A percentile compares a stretch with the other conserved stretches of the same genome.
Conservation (phyloP, 108 stramenopile species). For the Hondaea fermentalgiana region DNA sequence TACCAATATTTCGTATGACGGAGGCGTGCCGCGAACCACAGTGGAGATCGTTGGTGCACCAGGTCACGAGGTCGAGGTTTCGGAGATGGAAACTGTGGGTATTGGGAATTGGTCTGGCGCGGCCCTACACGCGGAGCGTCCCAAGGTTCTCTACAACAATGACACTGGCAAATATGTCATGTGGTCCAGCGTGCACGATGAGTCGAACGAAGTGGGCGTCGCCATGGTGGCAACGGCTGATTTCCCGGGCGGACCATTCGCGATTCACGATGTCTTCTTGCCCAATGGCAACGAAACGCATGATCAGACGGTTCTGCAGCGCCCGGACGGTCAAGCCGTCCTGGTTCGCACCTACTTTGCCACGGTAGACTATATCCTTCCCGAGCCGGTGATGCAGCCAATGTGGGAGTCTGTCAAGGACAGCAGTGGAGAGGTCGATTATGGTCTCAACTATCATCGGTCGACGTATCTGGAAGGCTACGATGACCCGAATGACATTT, state of each 20-base stretch:
- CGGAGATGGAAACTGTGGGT: neutral
- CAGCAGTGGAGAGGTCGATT: constrained; percentile 52
- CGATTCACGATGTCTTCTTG: constrained; percentile 59
- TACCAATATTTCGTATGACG: constrained; percentile 58
- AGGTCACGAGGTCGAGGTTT: neutral
- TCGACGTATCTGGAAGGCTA: constrained; percentile 64
- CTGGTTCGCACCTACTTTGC: constrained; percentile 66
- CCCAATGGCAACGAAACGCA: constrained; percentile 76
- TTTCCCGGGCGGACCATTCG: constrained; percentile 65
- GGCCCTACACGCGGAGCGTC: constrained; percentile 49
- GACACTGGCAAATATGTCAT: constrained; percentile 60
- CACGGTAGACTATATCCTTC: constrained; percentile 63
- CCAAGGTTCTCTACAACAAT: constrained; percentile 59
- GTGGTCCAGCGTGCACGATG: constrained; percentile 67
- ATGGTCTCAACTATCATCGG: constrained; percentile 68
- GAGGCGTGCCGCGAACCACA: neutral
- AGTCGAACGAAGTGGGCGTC: constrained; percentile 46
- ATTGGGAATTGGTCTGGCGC: constrained; percentile 5
- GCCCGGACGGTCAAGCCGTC: constrained; percentile 43
- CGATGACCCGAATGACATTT: constrained; percentile 79
- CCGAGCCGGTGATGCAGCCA: constrained; percentile 70
- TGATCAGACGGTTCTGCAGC: constrained; percentile 61
- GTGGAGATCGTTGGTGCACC: neutral
- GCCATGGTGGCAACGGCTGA: constrained; percentile 61
- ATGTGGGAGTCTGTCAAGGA: constrained; percentile 73